phyloP scores from a whole-genome alignment of 129 eudicot genomes.

The Cynara cardunculus region DNA sequence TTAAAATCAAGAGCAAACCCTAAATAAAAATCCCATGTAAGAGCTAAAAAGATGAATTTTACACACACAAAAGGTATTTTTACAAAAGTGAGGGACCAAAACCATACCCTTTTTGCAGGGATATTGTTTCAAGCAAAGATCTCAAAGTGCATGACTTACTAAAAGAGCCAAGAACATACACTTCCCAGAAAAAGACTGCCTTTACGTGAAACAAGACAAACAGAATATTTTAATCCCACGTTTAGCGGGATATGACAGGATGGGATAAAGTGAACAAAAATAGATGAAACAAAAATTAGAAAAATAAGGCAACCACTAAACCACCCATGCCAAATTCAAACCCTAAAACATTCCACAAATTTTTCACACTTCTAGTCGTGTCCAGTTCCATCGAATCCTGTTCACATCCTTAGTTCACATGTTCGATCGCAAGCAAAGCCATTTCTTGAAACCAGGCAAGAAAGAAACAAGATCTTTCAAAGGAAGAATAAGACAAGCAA shows the following conservation, averaged over 20 bases:
- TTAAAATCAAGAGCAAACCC: not conserved
- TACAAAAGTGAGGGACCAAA: not conserved
- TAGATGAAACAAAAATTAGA: not conserved
- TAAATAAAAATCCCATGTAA: not conserved
- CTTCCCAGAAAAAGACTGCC: not conserved
- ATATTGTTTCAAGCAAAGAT: not conserved
- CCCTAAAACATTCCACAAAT: not conserved
- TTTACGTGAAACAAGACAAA: not conserved
- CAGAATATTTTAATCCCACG: not conserved
- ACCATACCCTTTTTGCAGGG: not conserved
- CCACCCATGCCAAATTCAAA: not conserved
- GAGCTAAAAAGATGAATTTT: no score
- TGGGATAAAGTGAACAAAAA: not conserved
- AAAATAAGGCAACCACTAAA: not conserved
- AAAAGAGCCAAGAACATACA: not conserved
- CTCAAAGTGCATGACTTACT: not conserved
- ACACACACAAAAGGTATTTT: no score
- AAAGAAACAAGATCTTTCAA: slow-evolving; percentile 1
- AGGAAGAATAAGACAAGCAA: slow-evolving; percentile 10
- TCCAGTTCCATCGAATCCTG: not conserved
- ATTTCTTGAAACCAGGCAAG: not conserved
- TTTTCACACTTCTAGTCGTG: not conserved
- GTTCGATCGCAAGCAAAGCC: not conserved
- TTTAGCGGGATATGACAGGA: not conserved
- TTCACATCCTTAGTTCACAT: not conserved